These are phyloP conservation scores for Gnetum montanum DNA, from an alignment of 75 land plant species.

Conservation along the genomic window DNA sequence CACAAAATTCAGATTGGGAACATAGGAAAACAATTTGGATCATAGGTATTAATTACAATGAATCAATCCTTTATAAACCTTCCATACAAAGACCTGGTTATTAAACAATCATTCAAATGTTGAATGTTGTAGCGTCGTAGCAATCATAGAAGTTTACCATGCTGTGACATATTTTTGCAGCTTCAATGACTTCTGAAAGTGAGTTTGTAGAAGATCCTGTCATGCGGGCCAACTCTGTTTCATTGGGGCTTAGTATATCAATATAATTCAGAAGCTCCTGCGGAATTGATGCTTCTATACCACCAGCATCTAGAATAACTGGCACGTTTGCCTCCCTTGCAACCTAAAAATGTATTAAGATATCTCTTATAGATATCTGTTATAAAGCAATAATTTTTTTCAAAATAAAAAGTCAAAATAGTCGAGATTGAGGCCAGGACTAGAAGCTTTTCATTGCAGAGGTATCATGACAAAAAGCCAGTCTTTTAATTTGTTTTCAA, in stretches of 20 bases:
- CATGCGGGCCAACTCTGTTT: conserved; percentile 73
- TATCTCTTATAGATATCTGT: neutral
- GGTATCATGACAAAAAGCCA: neutral
- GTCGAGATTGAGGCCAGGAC: neutral
- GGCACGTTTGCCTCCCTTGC: conserved; percentile 79
- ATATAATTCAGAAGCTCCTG: conserved; percentile 49
- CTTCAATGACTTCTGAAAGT: conserved; percentile 60
- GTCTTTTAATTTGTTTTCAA: neutral
- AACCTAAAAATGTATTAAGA: conserved; percentile 49
- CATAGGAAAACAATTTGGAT: too few species aligned
- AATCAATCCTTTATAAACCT: neutral
- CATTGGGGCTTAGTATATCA: conserved; percentile 90
- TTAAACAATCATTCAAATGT: too few species aligned
- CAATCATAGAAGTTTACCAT: conserved; percentile 69
- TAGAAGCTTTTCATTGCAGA: neutral
- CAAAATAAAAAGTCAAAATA: neutral
- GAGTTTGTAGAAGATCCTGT: conserved; percentile 63
- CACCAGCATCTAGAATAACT: conserved; percentile 92
- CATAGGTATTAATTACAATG: too few species aligned
- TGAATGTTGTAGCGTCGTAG: too few species aligned
- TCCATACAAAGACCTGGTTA: neutral
- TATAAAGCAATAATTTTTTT: neutral
- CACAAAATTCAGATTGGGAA: too few species aligned
- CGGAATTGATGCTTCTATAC: conserved; percentile 77
- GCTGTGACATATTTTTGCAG: conserved; percentile 54